phyloP scores from a whole-genome alignment of 2,329 filamentous ascomycete genomes.

The Aspergillus sp. region DNA sequence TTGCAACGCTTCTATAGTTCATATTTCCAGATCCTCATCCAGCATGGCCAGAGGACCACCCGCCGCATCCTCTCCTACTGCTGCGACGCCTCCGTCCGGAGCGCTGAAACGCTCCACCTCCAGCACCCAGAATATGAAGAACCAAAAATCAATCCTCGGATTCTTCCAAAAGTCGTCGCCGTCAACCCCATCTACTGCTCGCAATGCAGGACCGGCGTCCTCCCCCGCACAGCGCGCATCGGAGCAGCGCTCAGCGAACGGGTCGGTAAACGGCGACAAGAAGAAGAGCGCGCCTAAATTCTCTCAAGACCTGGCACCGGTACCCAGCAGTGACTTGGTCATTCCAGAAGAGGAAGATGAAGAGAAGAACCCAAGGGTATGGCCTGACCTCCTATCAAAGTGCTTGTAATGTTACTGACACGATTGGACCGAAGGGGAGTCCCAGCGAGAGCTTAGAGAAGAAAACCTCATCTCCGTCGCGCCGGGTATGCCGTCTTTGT shows the following conservation, averaged over 20 bases:
- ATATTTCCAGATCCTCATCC: constrained; percentile 2
- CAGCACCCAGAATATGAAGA: constrained; percentile 51
- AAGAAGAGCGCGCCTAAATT: constrained; percentile 40
- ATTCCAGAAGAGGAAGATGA: constrained; percentile 65
- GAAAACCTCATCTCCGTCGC: constrained; percentile 68
- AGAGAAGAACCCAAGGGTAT: constrained; percentile 38
- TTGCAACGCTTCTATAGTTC: not conserved
- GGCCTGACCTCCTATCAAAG: constrained; percentile 5
- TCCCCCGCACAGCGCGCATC: constrained; percentile 36
- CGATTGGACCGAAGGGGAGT: constrained; percentile 29
- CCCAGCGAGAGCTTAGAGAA: constrained; percentile 29
- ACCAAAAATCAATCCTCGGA: constrained; percentile 71
- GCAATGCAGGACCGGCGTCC: constrained; percentile 33
- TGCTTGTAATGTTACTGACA: constrained; percentile 9
- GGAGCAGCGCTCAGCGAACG: constrained; percentile 30
- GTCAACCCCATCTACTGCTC: constrained; percentile 38
- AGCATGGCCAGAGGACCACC: constrained; percentile 40
- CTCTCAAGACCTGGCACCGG: constrained; percentile 61
- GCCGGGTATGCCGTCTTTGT: constrained; percentile 61
- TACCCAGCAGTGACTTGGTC: constrained; percentile 75
- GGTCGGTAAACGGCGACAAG: constrained; percentile 49
- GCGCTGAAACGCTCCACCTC: constrained; percentile 41
- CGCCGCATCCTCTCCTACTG: constrained; percentile 32
- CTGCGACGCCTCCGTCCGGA: constrained; percentile 36
- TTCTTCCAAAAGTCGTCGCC: constrained; percentile 69